phyloP scores from a whole-genome alignment of 148 eudicot species.

The Oxyria digyna region DNA sequence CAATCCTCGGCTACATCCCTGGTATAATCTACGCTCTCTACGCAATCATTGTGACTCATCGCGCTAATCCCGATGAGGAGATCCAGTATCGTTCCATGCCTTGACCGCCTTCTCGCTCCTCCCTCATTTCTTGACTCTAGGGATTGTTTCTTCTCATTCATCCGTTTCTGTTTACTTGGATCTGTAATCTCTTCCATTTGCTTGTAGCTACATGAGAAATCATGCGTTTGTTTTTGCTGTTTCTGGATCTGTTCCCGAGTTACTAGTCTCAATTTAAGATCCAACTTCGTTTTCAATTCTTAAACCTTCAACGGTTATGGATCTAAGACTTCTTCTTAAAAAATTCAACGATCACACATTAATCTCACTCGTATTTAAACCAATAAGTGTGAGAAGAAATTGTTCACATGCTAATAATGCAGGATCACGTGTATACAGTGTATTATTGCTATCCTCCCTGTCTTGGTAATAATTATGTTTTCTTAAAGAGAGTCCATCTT shows the following conservation, averaged over 20 bases:
- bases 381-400: not conserved
- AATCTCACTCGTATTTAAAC: no score
- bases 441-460: not conserved
- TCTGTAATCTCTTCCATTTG: not conserved
- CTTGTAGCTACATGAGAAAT: not conserved
- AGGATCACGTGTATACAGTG: not conserved
- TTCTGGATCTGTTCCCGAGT: not conserved
- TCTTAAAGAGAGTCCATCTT: not conserved
- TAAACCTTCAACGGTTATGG: no score
- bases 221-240: not conserved
- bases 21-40: conserved; percentile 82
- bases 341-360: no score
- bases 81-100: conserved; percentile 9
- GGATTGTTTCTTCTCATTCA: not conserved
- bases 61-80: conserved; percentile 23
- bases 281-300: not conserved
- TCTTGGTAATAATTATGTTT: not conserved
- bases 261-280: not conserved
- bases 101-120: not conserved
- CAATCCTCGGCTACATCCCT: conserved; percentile 71
- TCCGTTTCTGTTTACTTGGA: not conserved
- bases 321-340: no score
- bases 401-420: not conserved
- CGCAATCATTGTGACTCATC: conserved; percentile 47
- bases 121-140: not conserved